These are phyloP conservation scores for Ilex paraguariensis DNA, from an alignment of 305 asterid species.

Conservation along the genomic window DNA sequence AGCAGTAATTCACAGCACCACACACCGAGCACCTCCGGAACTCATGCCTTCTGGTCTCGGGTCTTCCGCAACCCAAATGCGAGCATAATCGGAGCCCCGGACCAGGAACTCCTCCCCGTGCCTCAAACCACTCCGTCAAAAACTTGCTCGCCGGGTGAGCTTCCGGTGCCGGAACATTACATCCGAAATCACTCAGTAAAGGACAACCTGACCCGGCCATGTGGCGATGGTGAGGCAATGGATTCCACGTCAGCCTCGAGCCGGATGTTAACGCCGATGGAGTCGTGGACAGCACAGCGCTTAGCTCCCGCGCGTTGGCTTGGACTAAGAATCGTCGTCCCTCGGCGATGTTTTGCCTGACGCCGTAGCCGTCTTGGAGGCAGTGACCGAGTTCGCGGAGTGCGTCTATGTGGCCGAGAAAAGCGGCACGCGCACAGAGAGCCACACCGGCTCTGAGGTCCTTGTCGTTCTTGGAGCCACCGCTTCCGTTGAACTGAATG, in stretches of 20 bases:
- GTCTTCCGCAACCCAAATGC: conserved; percentile 86
- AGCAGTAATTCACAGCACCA: conserved; percentile 87
- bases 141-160: conserved; percentile 70
- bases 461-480: conserved; percentile 75
- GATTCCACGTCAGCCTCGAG: conserved; percentile 54
- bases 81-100: conserved; percentile 76
- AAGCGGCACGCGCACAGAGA: conserved; percentile 80
- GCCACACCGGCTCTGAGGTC: conserved; percentile 81
- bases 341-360: conserved; percentile 58
- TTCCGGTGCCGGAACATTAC: conserved; percentile 73
- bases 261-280: conserved; percentile 45
- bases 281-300: conserved; percentile 40
- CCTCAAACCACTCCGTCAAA: conserved; percentile 65
- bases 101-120: conserved; percentile 28
- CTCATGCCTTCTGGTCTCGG: conserved; percentile 82
- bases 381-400: conserved; percentile 95
- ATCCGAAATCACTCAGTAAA: conserved; percentile 76
- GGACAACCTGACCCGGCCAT: conserved; percentile 53
- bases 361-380: conserved; percentile 90
- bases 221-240: conserved; percentile 36
- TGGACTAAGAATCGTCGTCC: conserved; percentile 75
- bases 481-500: conserved; percentile 88
- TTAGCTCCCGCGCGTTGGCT: conserved; percentile 91
- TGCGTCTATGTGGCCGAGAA: conserved; percentile 78
- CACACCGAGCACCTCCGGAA: conserved; percentile 90